phyloP scores from a whole-genome alignment of 768 basidiomycete genomes.

The Amylocystis lapponica region DNA sequence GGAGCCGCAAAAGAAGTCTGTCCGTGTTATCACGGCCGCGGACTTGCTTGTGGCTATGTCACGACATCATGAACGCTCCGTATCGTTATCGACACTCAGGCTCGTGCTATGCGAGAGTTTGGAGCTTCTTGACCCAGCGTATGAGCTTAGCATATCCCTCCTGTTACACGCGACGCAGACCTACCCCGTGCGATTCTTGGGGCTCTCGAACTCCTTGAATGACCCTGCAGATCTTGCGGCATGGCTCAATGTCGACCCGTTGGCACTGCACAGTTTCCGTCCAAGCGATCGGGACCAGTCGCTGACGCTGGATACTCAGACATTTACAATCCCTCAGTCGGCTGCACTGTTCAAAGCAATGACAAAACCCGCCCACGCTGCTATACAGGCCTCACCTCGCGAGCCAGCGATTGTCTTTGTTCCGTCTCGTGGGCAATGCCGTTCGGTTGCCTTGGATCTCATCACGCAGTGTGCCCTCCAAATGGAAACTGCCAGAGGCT shows the following conservation, averaged over 20 bases:
- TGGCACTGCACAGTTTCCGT: conserved; percentile 67
- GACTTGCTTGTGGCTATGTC: conserved; percentile 43
- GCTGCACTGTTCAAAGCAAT: conserved; percentile 85
- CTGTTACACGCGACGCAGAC: conserved; percentile 60
- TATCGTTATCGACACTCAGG: conserved; percentile 40
- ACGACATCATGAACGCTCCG: conserved; percentile 20
- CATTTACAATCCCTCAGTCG: conserved; percentile 85
- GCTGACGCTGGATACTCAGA: conserved; percentile 57
- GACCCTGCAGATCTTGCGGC: conserved; percentile 76
- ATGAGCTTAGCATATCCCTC: conserved; percentile 79
- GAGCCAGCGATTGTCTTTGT: conserved; percentile 78
- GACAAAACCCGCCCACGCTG: conserved; percentile 82
- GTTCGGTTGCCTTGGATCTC: conserved; percentile 69
- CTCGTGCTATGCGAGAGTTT: conserved; percentile 81
- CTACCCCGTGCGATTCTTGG: conserved; percentile 65
- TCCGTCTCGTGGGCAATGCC: conserved; percentile 76
- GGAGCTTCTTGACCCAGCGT: conserved; percentile 72
- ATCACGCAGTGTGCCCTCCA: conserved; percentile 84
- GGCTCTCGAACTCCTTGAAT: conserved; percentile 69
- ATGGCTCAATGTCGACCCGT: conserved; percentile 73
- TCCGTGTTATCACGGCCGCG: conserved; percentile 54
- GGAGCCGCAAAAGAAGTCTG: conserved; percentile 33
- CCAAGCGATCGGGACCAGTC: conserved; percentile 82
- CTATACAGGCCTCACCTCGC: conserved; percentile 45
- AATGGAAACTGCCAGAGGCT: conserved; percentile 62